phyloP scores from a whole-genome alignment of 2,329 filamentous ascomycete genomes.

The Stemphylium lycopersici region DNA sequence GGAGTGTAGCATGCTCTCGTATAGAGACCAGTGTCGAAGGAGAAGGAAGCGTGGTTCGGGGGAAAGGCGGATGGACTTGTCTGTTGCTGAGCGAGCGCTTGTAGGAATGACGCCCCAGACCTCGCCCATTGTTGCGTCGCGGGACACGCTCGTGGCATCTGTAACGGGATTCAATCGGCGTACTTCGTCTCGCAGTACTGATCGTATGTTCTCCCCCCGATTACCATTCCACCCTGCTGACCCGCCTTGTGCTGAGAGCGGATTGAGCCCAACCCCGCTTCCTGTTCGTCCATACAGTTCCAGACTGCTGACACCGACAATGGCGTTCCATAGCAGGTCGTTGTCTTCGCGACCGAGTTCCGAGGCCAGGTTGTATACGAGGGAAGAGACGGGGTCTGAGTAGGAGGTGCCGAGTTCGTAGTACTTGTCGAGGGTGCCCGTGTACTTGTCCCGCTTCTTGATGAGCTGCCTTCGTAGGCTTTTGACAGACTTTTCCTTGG shows the following conservation, averaged over 20 bases:
- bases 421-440: constrained; percentile 77
- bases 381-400: constrained; percentile 91
- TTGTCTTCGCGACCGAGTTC: constrained; percentile 97
- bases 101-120: constrained; percentile 85
- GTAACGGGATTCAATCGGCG: constrained; percentile 83
- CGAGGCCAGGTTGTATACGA: constrained; percentile 92
- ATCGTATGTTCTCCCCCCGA: constrained; percentile 81
- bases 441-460: constrained; percentile 77
- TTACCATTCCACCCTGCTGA: constrained; percentile 79
- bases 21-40: constrained; percentile 94
- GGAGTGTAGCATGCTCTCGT: constrained; percentile 98
- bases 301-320: constrained; percentile 92
- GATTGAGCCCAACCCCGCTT: constrained; percentile 73
- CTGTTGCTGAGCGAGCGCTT: constrained; percentile 84
- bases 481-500: constrained; percentile 70
- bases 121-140: constrained; percentile 68
- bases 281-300: constrained; percentile 89
- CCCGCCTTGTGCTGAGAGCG: constrained; percentile 59
- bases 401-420: constrained; percentile 89
- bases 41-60: constrained; percentile 93
- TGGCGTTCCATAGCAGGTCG: constrained; percentile 91
- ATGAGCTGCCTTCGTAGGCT: constrained; percentile 75
- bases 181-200: constrained; percentile 90
- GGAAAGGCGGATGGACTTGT: constrained; percentile 88
- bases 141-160: constrained; percentile 62